Evolutionary conservation across 306 rosid genomes (phyloP).

Genomic region (Prunus mume): DNA sequence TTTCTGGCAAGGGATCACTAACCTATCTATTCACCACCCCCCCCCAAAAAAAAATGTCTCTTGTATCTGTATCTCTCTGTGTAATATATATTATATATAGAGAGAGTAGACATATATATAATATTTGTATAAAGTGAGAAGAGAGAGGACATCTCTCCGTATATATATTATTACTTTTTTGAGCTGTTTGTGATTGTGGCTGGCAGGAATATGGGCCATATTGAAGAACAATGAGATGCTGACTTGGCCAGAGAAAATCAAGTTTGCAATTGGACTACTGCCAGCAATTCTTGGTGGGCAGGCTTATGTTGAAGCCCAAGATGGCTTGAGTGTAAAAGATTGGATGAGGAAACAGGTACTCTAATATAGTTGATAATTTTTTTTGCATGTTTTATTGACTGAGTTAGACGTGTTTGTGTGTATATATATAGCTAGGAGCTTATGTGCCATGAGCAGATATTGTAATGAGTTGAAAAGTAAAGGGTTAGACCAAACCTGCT

Average conservation of each 20-base stretch:
- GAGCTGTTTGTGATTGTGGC: slow-evolving; percentile 22
- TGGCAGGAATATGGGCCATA: slow-evolving; percentile 92
- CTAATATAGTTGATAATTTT: background rate
- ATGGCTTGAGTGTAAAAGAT: slow-evolving; percentile 70
- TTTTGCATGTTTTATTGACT: background rate
- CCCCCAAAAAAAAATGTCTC: too few relatives aligned
- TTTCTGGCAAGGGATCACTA: too few relatives aligned
- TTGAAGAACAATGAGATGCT: slow-evolving; percentile 94
- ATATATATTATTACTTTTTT: background rate
- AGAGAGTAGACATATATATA: too few relatives aligned
- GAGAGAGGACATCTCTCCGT: too few relatives aligned
- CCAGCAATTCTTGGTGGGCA: slow-evolving; percentile 98
- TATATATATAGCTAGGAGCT: background rate
- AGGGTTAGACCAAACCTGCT: background rate
- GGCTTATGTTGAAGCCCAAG: slow-evolving; percentile 94
- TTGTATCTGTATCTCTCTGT: too few relatives aligned
- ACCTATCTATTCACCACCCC: too few relatives aligned
- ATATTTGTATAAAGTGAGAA: too few relatives aligned
- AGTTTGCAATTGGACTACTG: slow-evolving; percentile 91
- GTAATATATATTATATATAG: too few relatives aligned
- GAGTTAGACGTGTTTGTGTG: background rate
- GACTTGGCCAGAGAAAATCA: slow-evolving; percentile 95
- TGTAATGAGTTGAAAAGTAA: background rate
- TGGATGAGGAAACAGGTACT: slow-evolving; percentile 95
- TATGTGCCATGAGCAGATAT: background rate